Conservation (phyloP, 2,329 filamentous ascomycete species). For the Hypomyces perniciosus region DNA sequence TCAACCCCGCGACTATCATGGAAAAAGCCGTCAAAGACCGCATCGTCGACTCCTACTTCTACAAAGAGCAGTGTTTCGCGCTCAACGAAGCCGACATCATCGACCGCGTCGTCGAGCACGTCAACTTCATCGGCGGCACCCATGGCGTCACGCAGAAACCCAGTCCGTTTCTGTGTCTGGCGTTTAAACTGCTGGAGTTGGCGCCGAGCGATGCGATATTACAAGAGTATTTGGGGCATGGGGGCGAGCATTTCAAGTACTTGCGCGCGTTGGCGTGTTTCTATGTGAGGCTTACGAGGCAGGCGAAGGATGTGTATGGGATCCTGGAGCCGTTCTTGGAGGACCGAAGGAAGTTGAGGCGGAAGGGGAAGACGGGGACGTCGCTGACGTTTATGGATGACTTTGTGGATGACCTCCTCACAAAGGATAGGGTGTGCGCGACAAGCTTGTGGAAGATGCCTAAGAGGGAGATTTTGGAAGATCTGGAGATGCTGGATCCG, state of each 20-base stretch:
- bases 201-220: constrained; percentile 74
- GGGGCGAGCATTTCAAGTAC: constrained; percentile 76
- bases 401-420: constrained; percentile 87
- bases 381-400: constrained; percentile 78
- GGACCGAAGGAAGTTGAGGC: constrained; percentile 77
- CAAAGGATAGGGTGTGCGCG: constrained; percentile 82
- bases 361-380: constrained; percentile 68
- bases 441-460: constrained; percentile 92
- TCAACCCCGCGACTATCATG: constrained; percentile 92
- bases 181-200: constrained; percentile 90
- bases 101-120: constrained; percentile 78
- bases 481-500: constrained; percentile 80
- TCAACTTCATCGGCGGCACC: constrained; percentile 81
- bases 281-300: constrained; percentile 84
- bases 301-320: constrained; percentile 72
- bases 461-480: constrained; percentile 73
- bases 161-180: constrained; percentile 86
- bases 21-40: constrained; percentile 94
- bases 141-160: constrained; percentile 80
- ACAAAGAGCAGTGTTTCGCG: constrained; percentile 97
- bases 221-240: constrained; percentile 69
- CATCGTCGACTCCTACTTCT: constrained; percentile 93
- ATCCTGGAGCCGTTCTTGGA: constrained; percentile 76
- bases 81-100: constrained; percentile 80
- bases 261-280: constrained; percentile 84